These are phyloP conservation scores for Bipolaris zeicola DNA, from an alignment of 2,329 filamentous ascomycete species.

Conservation along the genomic window DNA sequence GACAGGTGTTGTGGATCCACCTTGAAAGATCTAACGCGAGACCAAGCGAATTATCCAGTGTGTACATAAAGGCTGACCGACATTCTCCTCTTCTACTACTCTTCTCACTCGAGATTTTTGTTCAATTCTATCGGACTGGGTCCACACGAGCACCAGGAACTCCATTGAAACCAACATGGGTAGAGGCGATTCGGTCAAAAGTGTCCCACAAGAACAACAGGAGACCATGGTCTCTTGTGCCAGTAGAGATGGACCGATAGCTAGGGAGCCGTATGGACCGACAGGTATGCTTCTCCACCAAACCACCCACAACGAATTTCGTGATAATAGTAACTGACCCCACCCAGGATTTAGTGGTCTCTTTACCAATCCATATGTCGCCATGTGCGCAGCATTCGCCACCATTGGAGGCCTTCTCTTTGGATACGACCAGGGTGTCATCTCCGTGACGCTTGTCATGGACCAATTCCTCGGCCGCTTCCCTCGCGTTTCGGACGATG, in stretches of 20 bases:
- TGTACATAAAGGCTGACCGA: conserved; percentile 8
- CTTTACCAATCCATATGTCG: conserved; percentile 56
- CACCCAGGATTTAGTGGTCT: conserved; percentile 53
- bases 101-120: background rate
- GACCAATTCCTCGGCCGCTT: conserved; percentile 57
- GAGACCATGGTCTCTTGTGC: conserved; percentile 25
- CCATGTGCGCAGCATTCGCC: conserved; percentile 58
- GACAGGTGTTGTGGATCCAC: conserved; percentile 12
- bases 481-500: conserved; percentile 49
- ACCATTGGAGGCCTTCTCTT: conserved; percentile 59
- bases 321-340: conserved; percentile 7
- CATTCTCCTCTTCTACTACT: background rate
- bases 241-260: conserved; percentile 18
- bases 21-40: conserved; percentile 11
- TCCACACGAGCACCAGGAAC: background rate
- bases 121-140: conserved; percentile 6
- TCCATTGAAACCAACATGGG: conserved; percentile 14
- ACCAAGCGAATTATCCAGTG: conserved; percentile 8
- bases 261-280: conserved; percentile 41
- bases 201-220: conserved; percentile 27
- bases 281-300: conserved; percentile 27
- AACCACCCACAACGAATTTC: background rate
- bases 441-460: conserved; percentile 58
- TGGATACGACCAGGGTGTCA: conserved; percentile 56
- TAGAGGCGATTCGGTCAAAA: conserved; percentile 27